A percentile compares a stretch with the other conserved stretches of the same genome.
phyloP scores from a whole-genome alignment of 305 asterid genomes.

The Fraxinus ornus region DNA sequence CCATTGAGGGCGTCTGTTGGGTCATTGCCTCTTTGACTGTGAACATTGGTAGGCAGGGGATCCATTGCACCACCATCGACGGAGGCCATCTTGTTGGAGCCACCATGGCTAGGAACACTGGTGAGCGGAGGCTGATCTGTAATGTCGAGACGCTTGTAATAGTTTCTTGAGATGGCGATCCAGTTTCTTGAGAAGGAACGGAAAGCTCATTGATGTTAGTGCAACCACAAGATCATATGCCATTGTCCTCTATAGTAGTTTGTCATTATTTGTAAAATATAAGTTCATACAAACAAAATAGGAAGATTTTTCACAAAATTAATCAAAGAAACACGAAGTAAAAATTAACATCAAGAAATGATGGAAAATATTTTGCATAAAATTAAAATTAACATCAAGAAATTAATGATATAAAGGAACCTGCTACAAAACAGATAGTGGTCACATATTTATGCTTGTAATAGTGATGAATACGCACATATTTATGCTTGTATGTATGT shows the following conservation, averaged over 20 bases:
- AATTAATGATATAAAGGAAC: neutral
- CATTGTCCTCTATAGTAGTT: neutral
- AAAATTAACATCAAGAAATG: neutral
- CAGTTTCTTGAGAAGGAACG: neutral
- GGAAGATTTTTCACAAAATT: neutral
- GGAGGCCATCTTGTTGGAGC: neutral
- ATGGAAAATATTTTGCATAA: neutral
- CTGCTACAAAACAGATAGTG: neutral
- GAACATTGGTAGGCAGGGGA: neutral
- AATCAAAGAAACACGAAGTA: neutral
- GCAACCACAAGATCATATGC: neutral
- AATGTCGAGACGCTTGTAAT: neutral
- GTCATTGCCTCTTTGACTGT: neutral
- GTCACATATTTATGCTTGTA: neutral
- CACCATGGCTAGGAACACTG: neutral
- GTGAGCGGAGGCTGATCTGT: neutral
- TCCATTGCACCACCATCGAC: neutral
- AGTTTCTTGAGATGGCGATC: neutral
- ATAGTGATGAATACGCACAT: neutral
- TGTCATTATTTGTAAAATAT: neutral
- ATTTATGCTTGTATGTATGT: neutral
- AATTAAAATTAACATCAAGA: neutral
- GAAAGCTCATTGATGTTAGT: neutral
- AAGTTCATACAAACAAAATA: neutral
- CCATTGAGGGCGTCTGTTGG: neutral